phyloP scores from a whole-genome alignment of 257 asterid genomes.

The Solanum gandarillasii region DNA sequence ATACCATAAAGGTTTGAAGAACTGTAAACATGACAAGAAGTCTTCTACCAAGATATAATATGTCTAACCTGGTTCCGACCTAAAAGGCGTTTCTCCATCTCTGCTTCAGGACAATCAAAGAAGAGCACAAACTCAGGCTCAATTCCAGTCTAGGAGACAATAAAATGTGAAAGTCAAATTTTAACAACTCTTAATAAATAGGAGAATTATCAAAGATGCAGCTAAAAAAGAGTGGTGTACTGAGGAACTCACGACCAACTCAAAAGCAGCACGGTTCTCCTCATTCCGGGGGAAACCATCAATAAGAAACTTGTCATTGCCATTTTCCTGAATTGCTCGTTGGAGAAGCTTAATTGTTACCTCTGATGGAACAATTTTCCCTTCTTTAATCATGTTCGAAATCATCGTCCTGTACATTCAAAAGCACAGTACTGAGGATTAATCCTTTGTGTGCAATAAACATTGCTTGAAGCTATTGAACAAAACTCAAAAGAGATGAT shows the following conservation, averaged over 20 bases:
- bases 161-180: not conserved
- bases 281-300: slow-evolving; percentile 96
- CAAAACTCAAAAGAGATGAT: not conserved
- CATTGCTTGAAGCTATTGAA: not conserved
- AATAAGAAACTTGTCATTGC: slow-evolving; percentile 80
- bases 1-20: not conserved
- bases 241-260: slow-evolving; percentile 47
- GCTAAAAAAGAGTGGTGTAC: not conserved
- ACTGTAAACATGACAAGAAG: not conserved
- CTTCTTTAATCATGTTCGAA: slow-evolving; percentile 74
- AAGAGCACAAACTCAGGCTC: slow-evolving; percentile 58
- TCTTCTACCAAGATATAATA: not conserved
- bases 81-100: slow-evolving; percentile 41
- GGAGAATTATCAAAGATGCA: not conserved
- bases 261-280: slow-evolving; percentile 90
- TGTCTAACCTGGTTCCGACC: slow-evolving; percentile 23
- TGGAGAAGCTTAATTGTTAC: slow-evolving; percentile 75
- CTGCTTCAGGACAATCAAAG: slow-evolving; percentile 35
- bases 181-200: not conserved
- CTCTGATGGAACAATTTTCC: slow-evolving; percentile 87
- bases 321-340: slow-evolving; percentile 60
- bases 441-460: not conserved
- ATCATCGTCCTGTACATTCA: slow-evolving; percentile 58
- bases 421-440: not conserved
- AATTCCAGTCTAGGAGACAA: slow-evolving; percentile 53